Conservation (phyloP, 73 alveolate genomes). For the Paramecium octaurelia region DNA sequence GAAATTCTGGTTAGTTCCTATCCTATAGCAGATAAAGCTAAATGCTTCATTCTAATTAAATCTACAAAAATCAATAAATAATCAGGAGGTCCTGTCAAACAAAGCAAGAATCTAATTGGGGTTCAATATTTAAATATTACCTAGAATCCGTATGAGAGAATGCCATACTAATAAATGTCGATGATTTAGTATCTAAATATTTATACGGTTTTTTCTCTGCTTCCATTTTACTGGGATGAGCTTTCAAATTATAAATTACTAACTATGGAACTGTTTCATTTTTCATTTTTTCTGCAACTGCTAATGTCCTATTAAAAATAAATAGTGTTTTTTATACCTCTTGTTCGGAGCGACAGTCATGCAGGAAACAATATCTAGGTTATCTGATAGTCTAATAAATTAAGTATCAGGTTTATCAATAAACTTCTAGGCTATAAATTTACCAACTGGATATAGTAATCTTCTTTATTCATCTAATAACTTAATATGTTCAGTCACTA, state of each 20-base stretch:
- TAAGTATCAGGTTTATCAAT: slow-evolving; percentile 54
- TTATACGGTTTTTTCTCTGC: slow-evolving; percentile 50
- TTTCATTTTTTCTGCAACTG: slow-evolving; percentile 62
- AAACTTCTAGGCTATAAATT: slow-evolving; percentile 51
- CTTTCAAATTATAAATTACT: slow-evolving; percentile 46
- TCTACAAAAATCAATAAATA: slow-evolving; percentile 63
- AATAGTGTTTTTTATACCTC: background rate
- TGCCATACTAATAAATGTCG: slow-evolving; percentile 56
- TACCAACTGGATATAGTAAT: slow-evolving; percentile 59
- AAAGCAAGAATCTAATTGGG: slow-evolving; percentile 38
- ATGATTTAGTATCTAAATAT: slow-evolving; percentile 58
- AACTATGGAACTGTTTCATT: slow-evolving; percentile 56
- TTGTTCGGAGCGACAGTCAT: slow-evolving; percentile 59
- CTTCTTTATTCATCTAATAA: slow-evolving; percentile 42
- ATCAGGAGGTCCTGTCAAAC: slow-evolving; percentile 69
- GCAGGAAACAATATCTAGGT: slow-evolving; percentile 47
- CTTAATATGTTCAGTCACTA: background rate
- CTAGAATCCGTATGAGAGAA: slow-evolving; percentile 65
- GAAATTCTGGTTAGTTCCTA: slow-evolving; percentile 70
- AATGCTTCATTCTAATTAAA: slow-evolving; percentile 48
- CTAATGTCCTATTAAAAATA: background rate
- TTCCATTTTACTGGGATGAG: slow-evolving; percentile 40
- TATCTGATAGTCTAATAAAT: slow-evolving; percentile 50
- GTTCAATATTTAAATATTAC: background rate
- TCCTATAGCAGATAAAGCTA: slow-evolving; percentile 62